These are phyloP conservation scores for Inosperma sp. DNA, from an alignment of 768 basidiomycete genomes.

Conservation along the genomic window DNA sequence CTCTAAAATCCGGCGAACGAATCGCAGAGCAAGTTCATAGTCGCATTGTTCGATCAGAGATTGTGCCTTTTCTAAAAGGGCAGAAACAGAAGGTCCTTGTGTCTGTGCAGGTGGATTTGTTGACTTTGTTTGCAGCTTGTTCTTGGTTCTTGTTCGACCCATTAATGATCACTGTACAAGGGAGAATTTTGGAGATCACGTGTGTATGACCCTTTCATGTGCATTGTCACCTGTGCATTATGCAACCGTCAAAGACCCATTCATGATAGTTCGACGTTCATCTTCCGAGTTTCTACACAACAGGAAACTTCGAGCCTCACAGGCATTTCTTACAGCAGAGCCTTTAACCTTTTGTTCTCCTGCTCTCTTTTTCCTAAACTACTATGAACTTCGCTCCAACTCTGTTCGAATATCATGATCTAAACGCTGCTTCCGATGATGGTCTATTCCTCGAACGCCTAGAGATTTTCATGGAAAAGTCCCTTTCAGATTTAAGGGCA, in stretches of 20 bases:
- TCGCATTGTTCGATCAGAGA: conserved; percentile 80
- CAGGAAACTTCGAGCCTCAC: no score
- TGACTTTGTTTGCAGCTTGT: conserved; percentile 37
- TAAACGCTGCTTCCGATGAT: conserved; percentile 33
- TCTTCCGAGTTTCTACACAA: no score
- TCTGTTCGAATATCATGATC: conserved; percentile 34
- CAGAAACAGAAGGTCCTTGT: conserved; percentile 41
- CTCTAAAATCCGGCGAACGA: conserved; percentile 63
- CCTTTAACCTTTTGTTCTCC: no score
- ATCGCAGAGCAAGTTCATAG: conserved; percentile 74
- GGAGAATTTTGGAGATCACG: conserved; percentile 29
- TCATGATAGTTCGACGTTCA: neutral
- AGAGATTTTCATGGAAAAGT: conserved; percentile 59
- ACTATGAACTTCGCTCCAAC: conserved; percentile 11
- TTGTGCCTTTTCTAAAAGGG: conserved; percentile 74
- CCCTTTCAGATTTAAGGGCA: conserved; percentile 49
- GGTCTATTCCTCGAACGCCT: conserved; percentile 60
- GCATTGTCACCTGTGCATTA: neutral
- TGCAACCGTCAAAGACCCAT: neutral
- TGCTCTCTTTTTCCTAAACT: neutral
- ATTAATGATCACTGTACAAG: conserved; percentile 30
- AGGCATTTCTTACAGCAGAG: no score
- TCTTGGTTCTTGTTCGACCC: conserved; percentile 54
- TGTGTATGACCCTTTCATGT: conserved; percentile 11
- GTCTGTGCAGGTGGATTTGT: conserved; percentile 20